Evolutionary conservation across 768 basidiomycete species (phyloP).

Genomic region (Phlebiopsis flavidoalba): DNA sequence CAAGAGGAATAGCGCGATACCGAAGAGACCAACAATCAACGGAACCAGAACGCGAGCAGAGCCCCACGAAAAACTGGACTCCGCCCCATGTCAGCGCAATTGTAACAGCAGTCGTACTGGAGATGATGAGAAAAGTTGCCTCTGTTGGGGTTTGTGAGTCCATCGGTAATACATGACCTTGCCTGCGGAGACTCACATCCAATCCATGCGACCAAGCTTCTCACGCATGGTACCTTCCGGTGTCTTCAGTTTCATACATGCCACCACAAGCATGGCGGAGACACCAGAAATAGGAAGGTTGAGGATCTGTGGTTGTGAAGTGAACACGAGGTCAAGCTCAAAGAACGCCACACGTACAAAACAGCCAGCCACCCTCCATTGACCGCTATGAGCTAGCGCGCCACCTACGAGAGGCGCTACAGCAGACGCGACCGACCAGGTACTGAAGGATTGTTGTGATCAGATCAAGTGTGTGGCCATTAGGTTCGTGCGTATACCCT

Average conservation of each 20-base stretch:
- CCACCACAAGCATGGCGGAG: constrained; percentile 11
- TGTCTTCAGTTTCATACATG: constrained; percentile 15
- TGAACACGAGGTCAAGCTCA: not conserved
- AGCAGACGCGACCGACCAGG: constrained; percentile 15
- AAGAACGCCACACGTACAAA: constrained; percentile 18
- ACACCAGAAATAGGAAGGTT: constrained; percentile 21
- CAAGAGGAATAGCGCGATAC: constrained; percentile 32
- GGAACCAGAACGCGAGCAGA: constrained; percentile 29
- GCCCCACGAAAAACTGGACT: constrained; percentile 28
- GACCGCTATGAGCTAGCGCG: constrained; percentile 10
- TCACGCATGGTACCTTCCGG: constrained; percentile 15
- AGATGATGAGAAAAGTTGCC: constrained; percentile 21
- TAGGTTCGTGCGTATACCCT: constrained; percentile 11
- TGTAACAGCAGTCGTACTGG: constrained; percentile 11
- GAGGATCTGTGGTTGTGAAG: constrained; percentile 12
- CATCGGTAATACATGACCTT: not conserved
- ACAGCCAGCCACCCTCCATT: constrained; percentile 28
- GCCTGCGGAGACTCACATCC: constrained; percentile 18
- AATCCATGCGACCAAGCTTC: constrained; percentile 24
- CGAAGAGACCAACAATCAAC: constrained; percentile 27
- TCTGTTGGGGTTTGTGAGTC: constrained; percentile 11
- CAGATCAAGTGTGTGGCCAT: not conserved
- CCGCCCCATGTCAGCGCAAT: constrained; percentile 30
- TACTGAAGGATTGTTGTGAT: not conserved
- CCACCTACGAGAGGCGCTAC: constrained; percentile 25